A percentile compares a stretch with the other conserved stretches of the same genome.
Evolutionary conservation across 1,284 basidiomycete species (phyloP).

Genomic region (Wolfiporia cocos): DNA sequence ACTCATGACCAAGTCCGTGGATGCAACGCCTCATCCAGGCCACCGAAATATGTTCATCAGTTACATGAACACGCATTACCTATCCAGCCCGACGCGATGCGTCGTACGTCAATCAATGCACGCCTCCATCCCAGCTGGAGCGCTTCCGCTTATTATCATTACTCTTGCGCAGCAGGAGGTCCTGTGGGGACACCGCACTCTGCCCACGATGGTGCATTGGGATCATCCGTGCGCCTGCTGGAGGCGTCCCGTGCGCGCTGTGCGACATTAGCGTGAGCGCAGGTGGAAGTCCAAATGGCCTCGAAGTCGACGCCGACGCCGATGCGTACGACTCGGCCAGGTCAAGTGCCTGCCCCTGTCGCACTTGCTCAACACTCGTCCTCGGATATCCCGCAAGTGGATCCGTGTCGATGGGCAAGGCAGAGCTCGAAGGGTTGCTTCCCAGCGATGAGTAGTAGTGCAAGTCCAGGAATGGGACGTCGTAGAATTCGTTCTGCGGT

Average conservation of each 20-base stretch:
- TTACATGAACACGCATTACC: no score
- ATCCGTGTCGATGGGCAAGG: conserved; percentile 17
- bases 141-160: conserved; percentile 65
- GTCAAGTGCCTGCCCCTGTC: conserved; percentile 60
- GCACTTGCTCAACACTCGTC: conserved; percentile 22
- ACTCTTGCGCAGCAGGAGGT: conserved; percentile 47
- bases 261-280: conserved; percentile 21
- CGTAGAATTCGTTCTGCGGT: conserved; percentile 31
- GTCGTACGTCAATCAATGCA: conserved; percentile 15
- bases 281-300: conserved; percentile 23
- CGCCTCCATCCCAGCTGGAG: conserved; percentile 67
- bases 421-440: conserved; percentile 15
- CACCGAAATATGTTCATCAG: no score
- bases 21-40: no score
- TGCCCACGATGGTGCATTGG: conserved; percentile 53
- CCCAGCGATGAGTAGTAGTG: conserved; percentile 51
- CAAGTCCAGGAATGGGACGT: conserved; percentile 66
- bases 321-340: conserved; percentile 42
- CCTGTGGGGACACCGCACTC: conserved; percentile 65
- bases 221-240: conserved; percentile 21
- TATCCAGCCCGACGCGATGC: no score
- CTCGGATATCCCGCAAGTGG: conserved; percentile 14
- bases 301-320: conserved; percentile 15
- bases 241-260: conserved; percentile 12
- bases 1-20: no score